phyloP scores from a whole-genome alignment of 225 moss, liverwort and hornwort species.

The Physcomitrium patens region DNA sequence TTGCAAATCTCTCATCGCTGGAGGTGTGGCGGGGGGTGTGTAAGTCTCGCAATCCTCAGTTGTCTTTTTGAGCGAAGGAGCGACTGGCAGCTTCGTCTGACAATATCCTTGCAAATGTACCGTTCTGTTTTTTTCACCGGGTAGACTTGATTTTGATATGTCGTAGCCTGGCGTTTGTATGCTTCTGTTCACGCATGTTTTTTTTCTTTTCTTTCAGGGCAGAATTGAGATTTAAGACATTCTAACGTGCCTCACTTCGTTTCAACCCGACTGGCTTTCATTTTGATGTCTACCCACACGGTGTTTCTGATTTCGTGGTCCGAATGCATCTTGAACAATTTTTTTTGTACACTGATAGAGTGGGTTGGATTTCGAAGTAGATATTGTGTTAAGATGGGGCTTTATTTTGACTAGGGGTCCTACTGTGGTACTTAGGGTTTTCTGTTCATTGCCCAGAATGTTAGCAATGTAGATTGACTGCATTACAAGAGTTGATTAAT shows the following conservation, averaged over 20 bases:
- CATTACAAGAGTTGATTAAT: background rate
- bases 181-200: too few species aligned
- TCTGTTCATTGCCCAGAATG: background rate
- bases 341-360: background rate
- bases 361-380: background rate
- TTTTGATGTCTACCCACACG: too few species aligned
- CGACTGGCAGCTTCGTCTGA: too few species aligned
- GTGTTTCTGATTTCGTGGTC: background rate
- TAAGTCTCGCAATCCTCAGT: slow-evolving; percentile 53
- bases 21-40: slow-evolving; percentile 98
- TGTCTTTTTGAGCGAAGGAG: too few species aligned
- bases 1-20: slow-evolving; percentile 93
- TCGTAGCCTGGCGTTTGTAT: too few species aligned
- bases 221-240: too few species aligned
- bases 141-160: too few species aligned
- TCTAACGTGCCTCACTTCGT: too few species aligned
- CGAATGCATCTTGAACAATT: background rate
- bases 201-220: too few species aligned
- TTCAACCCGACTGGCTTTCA: too few species aligned
- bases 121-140: too few species aligned
- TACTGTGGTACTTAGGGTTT: background rate
- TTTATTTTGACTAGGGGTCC: background rate
- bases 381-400: background rate
- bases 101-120: too few species aligned
- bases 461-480: background rate